Conservation (phyloP, 148 eudicot species). For the Selenicereus undatus region DNA sequence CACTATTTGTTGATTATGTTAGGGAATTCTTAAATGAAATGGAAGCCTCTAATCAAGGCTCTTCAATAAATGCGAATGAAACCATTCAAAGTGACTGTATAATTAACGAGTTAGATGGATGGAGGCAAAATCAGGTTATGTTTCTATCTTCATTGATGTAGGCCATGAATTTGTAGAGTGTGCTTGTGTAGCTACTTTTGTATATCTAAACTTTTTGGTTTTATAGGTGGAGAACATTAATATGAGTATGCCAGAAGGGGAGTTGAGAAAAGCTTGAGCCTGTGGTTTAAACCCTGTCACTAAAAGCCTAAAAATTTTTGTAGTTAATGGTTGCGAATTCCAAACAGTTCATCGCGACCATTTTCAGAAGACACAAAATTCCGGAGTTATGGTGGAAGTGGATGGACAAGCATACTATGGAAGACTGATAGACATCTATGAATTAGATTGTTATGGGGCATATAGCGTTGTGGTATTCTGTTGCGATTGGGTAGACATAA, state of each 20-base stretch:
- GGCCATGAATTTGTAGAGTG: too few relatives aligned
- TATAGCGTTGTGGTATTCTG: too few relatives aligned
- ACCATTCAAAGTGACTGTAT: background rate
- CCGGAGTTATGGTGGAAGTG: conserved; percentile 16
- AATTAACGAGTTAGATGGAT: background rate
- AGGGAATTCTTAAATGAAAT: background rate
- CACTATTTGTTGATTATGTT: too few relatives aligned
- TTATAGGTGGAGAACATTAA: too few relatives aligned
- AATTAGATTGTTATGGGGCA: too few relatives aligned
- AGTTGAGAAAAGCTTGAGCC: background rate
- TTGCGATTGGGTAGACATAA: too few relatives aligned
- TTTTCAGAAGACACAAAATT: conserved; percentile 14
- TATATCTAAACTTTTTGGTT: too few relatives aligned
- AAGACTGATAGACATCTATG: too few relatives aligned
- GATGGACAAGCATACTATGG: conserved; percentile 13
- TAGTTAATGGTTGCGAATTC: background rate
- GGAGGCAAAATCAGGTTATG: background rate
- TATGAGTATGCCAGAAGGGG: background rate
- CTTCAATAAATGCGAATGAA: background rate
- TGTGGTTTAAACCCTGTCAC: background rate
- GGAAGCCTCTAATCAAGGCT: background rate
- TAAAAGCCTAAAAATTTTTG: background rate
- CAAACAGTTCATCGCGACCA: background rate
- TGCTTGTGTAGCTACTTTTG: too few relatives aligned
- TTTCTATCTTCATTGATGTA: too few relatives aligned